phyloP scores from a whole-genome alignment of 768 basidiomycete genomes.

The Mycena rosella region DNA sequence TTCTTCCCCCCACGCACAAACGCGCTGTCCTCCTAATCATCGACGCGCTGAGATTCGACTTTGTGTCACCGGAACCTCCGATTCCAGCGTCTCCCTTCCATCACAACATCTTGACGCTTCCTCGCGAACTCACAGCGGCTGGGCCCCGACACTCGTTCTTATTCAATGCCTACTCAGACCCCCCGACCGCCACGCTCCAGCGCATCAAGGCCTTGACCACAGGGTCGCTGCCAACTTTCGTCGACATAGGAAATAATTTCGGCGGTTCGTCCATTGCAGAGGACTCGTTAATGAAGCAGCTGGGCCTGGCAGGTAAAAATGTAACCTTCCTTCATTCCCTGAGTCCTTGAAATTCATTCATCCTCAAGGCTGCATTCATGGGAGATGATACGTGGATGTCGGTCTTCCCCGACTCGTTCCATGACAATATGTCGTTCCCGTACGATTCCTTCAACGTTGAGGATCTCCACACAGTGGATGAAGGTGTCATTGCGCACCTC shows the following conservation, averaged over 20 bases:
- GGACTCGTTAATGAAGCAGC: conserved; percentile 88
- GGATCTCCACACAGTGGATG: conserved; percentile 95
- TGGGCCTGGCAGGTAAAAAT: conserved; percentile 68
- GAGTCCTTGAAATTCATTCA: conserved; percentile 14
- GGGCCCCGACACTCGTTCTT: conserved; percentile 84
- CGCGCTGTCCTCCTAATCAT: conserved; percentile 90
- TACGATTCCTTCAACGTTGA: conserved; percentile 99
- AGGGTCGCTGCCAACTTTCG: conserved; percentile 94
- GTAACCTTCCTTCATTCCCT: conserved; percentile 52
- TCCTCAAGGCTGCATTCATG: conserved; percentile 82
- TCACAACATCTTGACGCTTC: conserved; percentile 87
- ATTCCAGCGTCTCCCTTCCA: conserved; percentile 74
- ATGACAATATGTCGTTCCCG: conserved; percentile 79
- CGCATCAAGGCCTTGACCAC: conserved; percentile 96
- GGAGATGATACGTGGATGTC: conserved; percentile 98
- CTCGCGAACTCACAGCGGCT: conserved; percentile 72
- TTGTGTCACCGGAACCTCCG: conserved; percentile 81
- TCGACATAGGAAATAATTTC: conserved; percentile 95
- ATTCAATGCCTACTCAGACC: conserved; percentile 92
- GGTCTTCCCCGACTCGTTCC: conserved; percentile 85
- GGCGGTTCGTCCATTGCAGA: conserved; percentile 88
- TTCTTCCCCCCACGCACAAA: conserved; percentile 74
- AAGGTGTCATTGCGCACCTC: conserved; percentile 87
- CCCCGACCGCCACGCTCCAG: conserved; percentile 95
- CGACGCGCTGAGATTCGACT: conserved; percentile 95